phyloP scores from a whole-genome alignment of 2,329 filamentous ascomycete species.

The Shiraia sp. region DNA sequence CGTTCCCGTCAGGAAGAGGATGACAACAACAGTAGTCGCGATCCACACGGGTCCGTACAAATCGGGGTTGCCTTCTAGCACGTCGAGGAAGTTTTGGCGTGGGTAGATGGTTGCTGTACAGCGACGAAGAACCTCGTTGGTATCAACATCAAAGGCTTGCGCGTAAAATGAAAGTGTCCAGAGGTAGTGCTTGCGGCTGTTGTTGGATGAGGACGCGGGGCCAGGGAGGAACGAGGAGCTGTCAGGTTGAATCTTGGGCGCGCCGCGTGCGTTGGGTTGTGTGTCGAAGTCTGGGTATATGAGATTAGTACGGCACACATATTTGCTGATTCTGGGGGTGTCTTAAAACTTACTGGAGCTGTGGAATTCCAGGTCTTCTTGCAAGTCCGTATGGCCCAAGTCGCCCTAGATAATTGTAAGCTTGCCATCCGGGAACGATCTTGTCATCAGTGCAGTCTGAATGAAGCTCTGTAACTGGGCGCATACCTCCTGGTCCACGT shows the following conservation, averaged over 20 bases:
- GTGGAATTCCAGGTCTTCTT: slow-evolving; percentile 99
- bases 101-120: slow-evolving; percentile 90
- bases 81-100: slow-evolving; percentile 92
- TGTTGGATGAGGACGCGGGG: slow-evolving; percentile 28
- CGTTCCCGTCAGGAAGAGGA: slow-evolving; percentile 91
- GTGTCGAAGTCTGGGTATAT: slow-evolving; percentile 68
- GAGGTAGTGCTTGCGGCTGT: slow-evolving; percentile 74
- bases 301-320: not conserved
- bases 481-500: slow-evolving; percentile 89
- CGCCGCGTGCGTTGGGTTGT: slow-evolving; percentile 52
- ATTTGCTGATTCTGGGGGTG: too few species aligned
- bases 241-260: slow-evolving; percentile 51
- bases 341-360: slow-evolving; percentile 66
- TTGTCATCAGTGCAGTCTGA: not conserved
- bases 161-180: slow-evolving; percentile 94
- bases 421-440: not conserved
- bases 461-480: not conserved
- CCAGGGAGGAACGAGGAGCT: slow-evolving; percentile 44
- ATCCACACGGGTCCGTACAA: slow-evolving; percentile 99
- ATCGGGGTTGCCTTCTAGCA: slow-evolving; percentile 94
- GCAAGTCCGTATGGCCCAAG: slow-evolving; percentile 94
- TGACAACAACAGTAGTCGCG: slow-evolving; percentile 93
- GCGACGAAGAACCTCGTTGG: slow-evolving; percentile 80
- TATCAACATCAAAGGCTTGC: slow-evolving; percentile 99
- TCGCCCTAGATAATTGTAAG: slow-evolving; percentile 69